Evolutionary conservation across 1,284 basidiomycete species (phyloP).

Genomic region (Ustilago lituana): DNA sequence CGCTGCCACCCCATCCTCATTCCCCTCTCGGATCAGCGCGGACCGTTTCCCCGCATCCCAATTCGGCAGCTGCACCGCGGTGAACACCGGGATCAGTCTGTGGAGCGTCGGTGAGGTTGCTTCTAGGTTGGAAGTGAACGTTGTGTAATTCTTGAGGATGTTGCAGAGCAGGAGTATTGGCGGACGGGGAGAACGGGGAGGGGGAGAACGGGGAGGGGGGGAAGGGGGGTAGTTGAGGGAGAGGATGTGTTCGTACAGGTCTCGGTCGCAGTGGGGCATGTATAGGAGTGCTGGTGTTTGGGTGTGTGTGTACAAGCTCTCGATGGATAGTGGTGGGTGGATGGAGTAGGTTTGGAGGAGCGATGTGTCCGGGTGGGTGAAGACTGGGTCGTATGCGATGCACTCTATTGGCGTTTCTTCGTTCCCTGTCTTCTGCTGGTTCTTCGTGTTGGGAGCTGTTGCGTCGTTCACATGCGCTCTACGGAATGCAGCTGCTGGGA

Average conservation of each 20-base stretch:
- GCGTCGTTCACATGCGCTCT: too few relatives aligned
- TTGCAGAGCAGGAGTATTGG: conserved; percentile 22
- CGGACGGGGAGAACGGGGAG: not conserved
- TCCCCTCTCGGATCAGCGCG: not conserved
- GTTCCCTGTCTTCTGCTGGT: not conserved
- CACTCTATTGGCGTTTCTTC: conserved; percentile 3
- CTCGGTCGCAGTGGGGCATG: conserved; percentile 45
- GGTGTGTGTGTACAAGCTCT: conserved; percentile 4
- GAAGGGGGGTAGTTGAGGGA: conserved; percentile 4
- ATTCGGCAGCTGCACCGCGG: conserved; percentile 8
- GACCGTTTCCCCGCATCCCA: not conserved
- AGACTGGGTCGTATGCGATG: conserved; percentile 37
- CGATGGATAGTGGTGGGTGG: not conserved
- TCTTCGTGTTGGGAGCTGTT: too few relatives aligned
- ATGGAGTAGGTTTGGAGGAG: not conserved
- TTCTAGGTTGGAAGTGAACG: not conserved
- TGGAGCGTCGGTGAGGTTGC: not conserved
- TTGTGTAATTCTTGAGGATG: conserved; percentile 18
- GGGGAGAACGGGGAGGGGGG: not conserved
- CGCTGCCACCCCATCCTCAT: not conserved
- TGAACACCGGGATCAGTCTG: not conserved
- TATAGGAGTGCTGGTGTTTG: conserved; percentile 16
- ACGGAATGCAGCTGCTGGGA: too few relatives aligned
- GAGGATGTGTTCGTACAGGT: conserved; percentile 31
- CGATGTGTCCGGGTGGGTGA: not conserved